Base-by-base conservation (phyloP, 2,329 filamentous ascomycete species). In the Arachnopeziza araneosa region DNA sequence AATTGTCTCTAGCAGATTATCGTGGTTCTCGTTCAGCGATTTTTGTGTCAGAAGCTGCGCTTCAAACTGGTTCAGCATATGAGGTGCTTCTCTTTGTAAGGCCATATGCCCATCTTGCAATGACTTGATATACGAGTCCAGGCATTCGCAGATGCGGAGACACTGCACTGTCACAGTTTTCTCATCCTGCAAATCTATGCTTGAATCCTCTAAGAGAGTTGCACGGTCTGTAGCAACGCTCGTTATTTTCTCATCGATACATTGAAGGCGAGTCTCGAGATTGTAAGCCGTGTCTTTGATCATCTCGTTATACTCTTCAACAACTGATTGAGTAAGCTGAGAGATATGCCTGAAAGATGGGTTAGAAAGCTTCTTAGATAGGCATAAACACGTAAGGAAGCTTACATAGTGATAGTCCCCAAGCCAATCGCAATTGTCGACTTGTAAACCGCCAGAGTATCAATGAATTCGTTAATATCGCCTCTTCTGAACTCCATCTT, bases 401-500 rank as follows among this genome's bases (percentile, higher is more conserved):
- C 48, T 68, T 30, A 76, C 74, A 75, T 70, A 51, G 67, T 76
- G 56, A 76, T 71, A 54, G 65, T 72, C 51, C 73, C 74, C 51
- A 76, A 54, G 44, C 70, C 70, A 23, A 76, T 68, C 8, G 70
- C 68, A 50, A 77, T 76, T 1, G 74, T 77, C 56, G 71, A 69
- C 63, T 77, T 77, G 57, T 77, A 77, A n/a, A 69, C 70, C 50
- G 67, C 68, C 26, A 77, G 61, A 50, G 68, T 71, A 49, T 76
- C 73, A 55, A 75, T 75, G 62, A 76, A 76, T 53, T 73, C 70
- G 58, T 73, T 75, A 60, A 77, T 75, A 58, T 74, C 66, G 23
- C 73, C 73, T 68, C 65, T 71, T 71, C 70, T 76, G 48, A 76
- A 76, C 63, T 76, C 74, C 72, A 77, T 70, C 66, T 70, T 75